These are phyloP conservation scores for Thymus quinquecostatus DNA, from an alignment of 257 asterid genomes.

Conservation along the genomic window DNA sequence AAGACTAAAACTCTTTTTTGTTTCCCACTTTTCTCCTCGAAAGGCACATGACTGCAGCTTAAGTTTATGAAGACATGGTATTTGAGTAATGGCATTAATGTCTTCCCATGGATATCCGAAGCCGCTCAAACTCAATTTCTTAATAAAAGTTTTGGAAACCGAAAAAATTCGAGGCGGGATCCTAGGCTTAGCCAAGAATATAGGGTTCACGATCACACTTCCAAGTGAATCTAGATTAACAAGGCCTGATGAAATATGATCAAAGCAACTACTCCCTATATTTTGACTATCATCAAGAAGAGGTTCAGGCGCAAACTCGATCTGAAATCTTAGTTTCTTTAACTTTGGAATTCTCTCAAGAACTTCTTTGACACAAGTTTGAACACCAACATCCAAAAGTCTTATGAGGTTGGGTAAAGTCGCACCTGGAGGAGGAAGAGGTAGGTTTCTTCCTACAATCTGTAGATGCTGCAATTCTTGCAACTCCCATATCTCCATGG, in stretches of 20 bases:
- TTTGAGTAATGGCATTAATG: neutral
- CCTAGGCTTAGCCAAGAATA: neutral
- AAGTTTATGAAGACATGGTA: neutral
- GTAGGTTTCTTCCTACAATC: constrained; percentile 7
- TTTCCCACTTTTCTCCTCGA: constrained; percentile 2
- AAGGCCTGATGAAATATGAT: neutral
- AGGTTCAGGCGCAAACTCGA: neutral
- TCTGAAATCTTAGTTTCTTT: neutral
- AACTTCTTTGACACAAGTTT: neutral
- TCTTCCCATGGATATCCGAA: constrained; percentile 9
- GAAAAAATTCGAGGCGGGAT: neutral
- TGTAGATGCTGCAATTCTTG: neutral
- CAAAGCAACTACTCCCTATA: neutral
- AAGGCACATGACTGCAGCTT: neutral
- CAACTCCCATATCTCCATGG: constrained; percentile 5
- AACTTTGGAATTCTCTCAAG: neutral
- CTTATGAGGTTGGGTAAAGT: neutral
- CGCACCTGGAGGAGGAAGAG: neutral
- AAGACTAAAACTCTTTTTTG: neutral
- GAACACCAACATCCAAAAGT: neutral
- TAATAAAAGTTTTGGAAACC: neutral
- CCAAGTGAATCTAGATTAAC: neutral
- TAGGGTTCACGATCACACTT: neutral
- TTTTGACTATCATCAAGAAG: neutral
- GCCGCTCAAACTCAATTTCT: neutral